Conservation (phyloP, 2,329 filamentous ascomycete species). For the Bipolaris oryzae region DNA sequence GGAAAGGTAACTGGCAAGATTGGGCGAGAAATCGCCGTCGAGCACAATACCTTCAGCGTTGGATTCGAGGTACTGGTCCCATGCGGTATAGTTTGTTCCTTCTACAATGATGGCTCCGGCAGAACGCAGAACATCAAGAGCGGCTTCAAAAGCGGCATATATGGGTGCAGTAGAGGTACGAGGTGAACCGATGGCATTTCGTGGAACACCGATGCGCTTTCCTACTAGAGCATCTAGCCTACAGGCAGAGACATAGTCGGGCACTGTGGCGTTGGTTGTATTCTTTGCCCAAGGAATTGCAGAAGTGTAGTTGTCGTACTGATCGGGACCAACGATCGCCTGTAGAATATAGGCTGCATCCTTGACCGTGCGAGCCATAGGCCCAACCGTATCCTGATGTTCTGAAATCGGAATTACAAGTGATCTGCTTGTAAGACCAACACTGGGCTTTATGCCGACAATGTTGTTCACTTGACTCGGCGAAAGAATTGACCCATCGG, state of each 20-base stretch:
- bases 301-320: slow-evolving; percentile 62
- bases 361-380: slow-evolving; percentile 64
- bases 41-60: slow-evolving; percentile 55
- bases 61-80: slow-evolving; percentile 52
- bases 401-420: slow-evolving; percentile 70
- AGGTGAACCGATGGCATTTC: slow-evolving; percentile 59
- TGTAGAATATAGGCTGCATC: slow-evolving; percentile 64
- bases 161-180: slow-evolving; percentile 43
- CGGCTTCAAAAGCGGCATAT: slow-evolving; percentile 62
- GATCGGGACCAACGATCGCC: slow-evolving; percentile 63
- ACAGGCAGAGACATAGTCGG: slow-evolving; percentile 67
- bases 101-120: slow-evolving; percentile 67
- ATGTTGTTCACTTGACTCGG: slow-evolving; percentile 64
- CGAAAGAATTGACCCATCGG: slow-evolving; percentile 66
- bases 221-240: slow-evolving; percentile 59
- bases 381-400: slow-evolving; percentile 63
- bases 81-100: slow-evolving; percentile 64
- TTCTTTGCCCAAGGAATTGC: slow-evolving; percentile 58
- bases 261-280: slow-evolving; percentile 52
- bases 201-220: slow-evolving; percentile 68
- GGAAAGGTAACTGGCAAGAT: slow-evolving; percentile 63
- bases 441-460: slow-evolving; percentile 67
- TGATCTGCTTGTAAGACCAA: slow-evolving; percentile 66
- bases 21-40: slow-evolving; percentile 64
- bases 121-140: slow-evolving; percentile 58